Conservation (phyloP, 1,284 basidiomycete genomes). For the Gomphus sp. region DNA sequence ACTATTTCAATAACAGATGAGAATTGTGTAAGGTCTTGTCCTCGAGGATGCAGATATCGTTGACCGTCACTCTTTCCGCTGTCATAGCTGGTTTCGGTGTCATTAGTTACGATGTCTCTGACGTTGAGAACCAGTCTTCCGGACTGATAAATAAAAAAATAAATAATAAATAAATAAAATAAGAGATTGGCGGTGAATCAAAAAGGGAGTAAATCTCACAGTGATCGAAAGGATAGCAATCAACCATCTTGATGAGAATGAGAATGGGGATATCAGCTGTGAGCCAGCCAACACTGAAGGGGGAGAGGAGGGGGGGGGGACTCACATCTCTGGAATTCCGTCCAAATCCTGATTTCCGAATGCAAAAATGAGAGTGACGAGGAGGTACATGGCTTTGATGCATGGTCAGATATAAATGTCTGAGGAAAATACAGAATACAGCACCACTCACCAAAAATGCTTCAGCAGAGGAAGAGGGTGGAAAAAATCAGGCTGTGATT, state of each 20-base stretch:
- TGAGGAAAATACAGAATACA: too few relatives aligned
- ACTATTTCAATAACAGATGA: neutral
- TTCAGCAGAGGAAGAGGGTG: neutral
- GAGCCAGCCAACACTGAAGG: neutral
- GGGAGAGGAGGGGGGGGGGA: too few relatives aligned
- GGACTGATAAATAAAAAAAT: too few relatives aligned
- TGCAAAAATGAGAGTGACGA: neutral
- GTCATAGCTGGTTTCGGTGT: neutral
- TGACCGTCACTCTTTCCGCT: neutral
- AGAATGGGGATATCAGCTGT: neutral
- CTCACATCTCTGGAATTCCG: neutral
- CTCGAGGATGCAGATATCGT: neutral
- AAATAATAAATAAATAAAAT: too few relatives aligned
- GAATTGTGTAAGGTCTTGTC: neutral
- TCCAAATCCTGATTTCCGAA: neutral
- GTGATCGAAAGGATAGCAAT: neutral
- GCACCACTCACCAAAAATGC: neutral
- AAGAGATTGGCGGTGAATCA: too few relatives aligned
- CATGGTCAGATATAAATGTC: neutral
- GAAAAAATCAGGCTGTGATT: neutral
- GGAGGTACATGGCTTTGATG: neutral
- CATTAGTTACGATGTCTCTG: neutral
- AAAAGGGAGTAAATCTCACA: too few relatives aligned
- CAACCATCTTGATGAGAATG: neutral
- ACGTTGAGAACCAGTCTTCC: slow-evolving; percentile 2